A percentile compares a stretch with the other conserved stretches of the same genome.
Conservation (phyloP, 352 stramenopile species). For the Phytophthora rubi region DNA sequence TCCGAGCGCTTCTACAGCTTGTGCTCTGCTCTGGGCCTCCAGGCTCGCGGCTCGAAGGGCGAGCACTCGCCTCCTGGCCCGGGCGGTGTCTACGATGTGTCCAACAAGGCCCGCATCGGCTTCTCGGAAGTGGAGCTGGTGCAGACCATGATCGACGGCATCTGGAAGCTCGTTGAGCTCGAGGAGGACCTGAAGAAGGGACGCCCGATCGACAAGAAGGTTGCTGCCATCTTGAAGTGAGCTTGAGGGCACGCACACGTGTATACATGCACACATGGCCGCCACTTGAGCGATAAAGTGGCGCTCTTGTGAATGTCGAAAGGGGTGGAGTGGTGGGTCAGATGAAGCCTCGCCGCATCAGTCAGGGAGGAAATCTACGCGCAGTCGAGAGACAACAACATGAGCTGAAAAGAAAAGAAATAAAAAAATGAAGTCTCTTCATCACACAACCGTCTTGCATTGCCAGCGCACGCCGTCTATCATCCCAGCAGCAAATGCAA, state of each 20-base stretch:
- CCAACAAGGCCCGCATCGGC: slow-evolving; percentile 88
- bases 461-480: slow-evolving; percentile 22
- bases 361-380: slow-evolving; percentile 27
- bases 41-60: slow-evolving; percentile 64
- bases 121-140: slow-evolving; percentile 92
- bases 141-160: slow-evolving; percentile 93
- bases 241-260: not conserved
- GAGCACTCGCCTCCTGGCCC: slow-evolving; percentile 70
- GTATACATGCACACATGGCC: not conserved
- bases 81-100: slow-evolving; percentile 90
- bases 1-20: slow-evolving; percentile 64
- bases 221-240: slow-evolving; percentile 56
- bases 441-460: slow-evolving; percentile 34
- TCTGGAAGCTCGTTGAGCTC: slow-evolving; percentile 90
- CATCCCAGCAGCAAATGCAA: slow-evolving; percentile 7
- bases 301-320: slow-evolving; percentile 21
- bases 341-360: slow-evolving; percentile 24
- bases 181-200: slow-evolving; percentile 89
- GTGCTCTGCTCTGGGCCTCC: slow-evolving; percentile 65
- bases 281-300: slow-evolving; percentile 5
- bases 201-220: slow-evolving; percentile 70
- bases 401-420: slow-evolving; percentile 25
- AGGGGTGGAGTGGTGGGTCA: slow-evolving; percentile 14
- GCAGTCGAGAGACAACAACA: slow-evolving; percentile 31
- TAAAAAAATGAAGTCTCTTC: slow-evolving; percentile 39